Evolutionary conservation across 805 yeast species (phyloP), one percentile per base, ranked within the genome.

Genomic region (Yamadazyma akitaensis): DNA sequence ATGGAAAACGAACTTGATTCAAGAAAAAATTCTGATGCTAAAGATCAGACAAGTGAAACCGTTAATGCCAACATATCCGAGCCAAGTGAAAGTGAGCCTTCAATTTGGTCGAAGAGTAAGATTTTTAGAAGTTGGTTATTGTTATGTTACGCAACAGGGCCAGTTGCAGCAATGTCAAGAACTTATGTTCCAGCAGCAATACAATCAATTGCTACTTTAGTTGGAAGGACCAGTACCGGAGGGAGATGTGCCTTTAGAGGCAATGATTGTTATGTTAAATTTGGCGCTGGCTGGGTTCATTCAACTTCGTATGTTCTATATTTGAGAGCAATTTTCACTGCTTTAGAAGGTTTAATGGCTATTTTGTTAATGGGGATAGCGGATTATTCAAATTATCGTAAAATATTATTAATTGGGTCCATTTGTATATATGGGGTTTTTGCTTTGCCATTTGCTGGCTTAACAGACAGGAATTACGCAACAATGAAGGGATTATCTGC

Each of bases 141-240:
- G 5, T 47, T 71, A 6, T 69, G 75, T 47, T 70, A 62, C 50
- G 54, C 70, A 3, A 70, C 75, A 1, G 76, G 76, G 1, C 75
- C 75, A 1, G 72, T 68, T 0, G 63, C 74, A 0, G 64, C 74
- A 7, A 68, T 71, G 74, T 47, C 66, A 3, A 57, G 71, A 44
- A 61, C 72, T 1, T 71, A 71, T 48, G 67, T 71, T 16, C 72
- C 75, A 7, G 75, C 73, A 0, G 63, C 61, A 0, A 61, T 71
- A 25, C 75, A 70, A 53, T 65, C 75, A 0, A 57, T 62, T 21
- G 70, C 72, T 2, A 43, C 59, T 11, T 46, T 53, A 0, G 51
- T 70, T 13, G 75, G 76, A 2, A 44, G 46, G 17, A 62, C 59
- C 2, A 44, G 53, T 4, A 34, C 46, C 0, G 70, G 70, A 1